A percentile compares a stretch with the other conserved stretches of the same genome.
These are phyloP conservation scores for Ogataea haglerorum DNA, from an alignment of 805 yeast genomes.

Conservation along the genomic window DNA sequence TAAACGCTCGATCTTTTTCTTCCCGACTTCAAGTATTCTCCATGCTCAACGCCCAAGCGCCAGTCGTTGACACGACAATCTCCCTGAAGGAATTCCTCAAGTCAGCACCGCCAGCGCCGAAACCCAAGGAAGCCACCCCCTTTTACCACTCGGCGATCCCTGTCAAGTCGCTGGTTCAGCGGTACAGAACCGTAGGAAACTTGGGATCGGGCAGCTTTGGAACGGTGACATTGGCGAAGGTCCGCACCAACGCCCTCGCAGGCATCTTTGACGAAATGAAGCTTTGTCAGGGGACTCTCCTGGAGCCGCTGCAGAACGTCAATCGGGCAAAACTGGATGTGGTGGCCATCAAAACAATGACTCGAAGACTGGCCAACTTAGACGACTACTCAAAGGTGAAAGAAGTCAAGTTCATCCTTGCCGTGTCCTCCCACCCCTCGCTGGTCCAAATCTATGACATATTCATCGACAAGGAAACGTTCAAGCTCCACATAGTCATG, in stretches of 20 bases:
- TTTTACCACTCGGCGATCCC: conserved; percentile 30
- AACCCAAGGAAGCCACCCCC: conserved; percentile 3
- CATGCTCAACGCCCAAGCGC: conserved; percentile 19
- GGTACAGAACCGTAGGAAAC: conserved; percentile 49
- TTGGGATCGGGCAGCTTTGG: conserved; percentile 81
- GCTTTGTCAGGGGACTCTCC: conserved; percentile 42
- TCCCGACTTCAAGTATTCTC: conserved; percentile 1
- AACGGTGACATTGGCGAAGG: conserved; percentile 60
- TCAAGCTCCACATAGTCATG: conserved; percentile 77
- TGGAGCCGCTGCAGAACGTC: conserved; percentile 39
- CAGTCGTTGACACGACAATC: conserved; percentile 12
- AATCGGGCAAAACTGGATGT: conserved; percentile 23
- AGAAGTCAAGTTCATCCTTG: conserved; percentile 63
- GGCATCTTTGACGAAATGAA: conserved; percentile 22
- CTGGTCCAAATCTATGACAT: conserved; percentile 75
- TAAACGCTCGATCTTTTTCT: conserved; percentile 12
- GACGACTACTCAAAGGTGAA: conserved; percentile 58
- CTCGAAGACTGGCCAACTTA: conserved; percentile 46
- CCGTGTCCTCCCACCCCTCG: conserved; percentile 67
- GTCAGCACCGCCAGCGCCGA: conserved; percentile 9
- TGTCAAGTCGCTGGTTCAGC: conserved; percentile 36
- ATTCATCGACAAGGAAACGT: conserved; percentile 62
- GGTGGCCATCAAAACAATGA: conserved; percentile 85
- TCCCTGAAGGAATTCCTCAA: conserved; percentile 17
- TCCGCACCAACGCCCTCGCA: conserved; percentile 24